Base-by-base conservation (phyloP, 176 grass and related monocot genomes). In the Melocanna baccifera region DNA sequence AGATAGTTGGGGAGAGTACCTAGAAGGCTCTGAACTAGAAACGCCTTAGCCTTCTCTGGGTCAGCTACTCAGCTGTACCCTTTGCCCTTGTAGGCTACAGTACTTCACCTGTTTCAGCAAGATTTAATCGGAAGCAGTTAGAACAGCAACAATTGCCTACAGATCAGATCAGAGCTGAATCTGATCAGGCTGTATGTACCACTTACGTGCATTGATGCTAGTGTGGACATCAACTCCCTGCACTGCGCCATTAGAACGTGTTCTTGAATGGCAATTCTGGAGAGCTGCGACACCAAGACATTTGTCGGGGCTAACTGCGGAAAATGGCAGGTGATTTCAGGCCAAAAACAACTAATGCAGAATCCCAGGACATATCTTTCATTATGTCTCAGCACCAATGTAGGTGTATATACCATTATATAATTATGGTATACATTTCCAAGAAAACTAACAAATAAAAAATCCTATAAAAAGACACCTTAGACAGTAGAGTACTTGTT, bases 121-220 rank as follows among this genome's bases (percentile, higher is more conserved):
- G 22, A 85, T 83, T 62, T 5, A 76, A 81, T 74, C 2, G 15
- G 45, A 12, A 61, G 55, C 46, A 75, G 66, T 83, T 22, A 74
- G 55, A 58, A 79, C 26, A 82, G 6, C 30, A 77, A 69, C 23
- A 73, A 57, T 65, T 34, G 19, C 12, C 64, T 66, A 37, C 14
- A 67, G 6, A 80, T 58, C 19, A 83, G 7, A 58, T 66, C n/a
- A 67, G 23, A 82, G 4, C 32, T 74, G 29, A 55, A 50, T 74
- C 15, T 20, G 14, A 39, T 66, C 23, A 6, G 20, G 47, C 77
- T 69, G 5, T 37, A 34, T 20, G 59, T 76, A 13, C 14, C 23
- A 69, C 94, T 93, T 87, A 96, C 89, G 67, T 96, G 88, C 68
- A 91, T 89, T 85, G 81, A 79, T 83, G 87, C 82, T 57, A 89